Conservation (phyloP, 164 flowering plant genomes). For the Amborella trichopoda region DNA sequence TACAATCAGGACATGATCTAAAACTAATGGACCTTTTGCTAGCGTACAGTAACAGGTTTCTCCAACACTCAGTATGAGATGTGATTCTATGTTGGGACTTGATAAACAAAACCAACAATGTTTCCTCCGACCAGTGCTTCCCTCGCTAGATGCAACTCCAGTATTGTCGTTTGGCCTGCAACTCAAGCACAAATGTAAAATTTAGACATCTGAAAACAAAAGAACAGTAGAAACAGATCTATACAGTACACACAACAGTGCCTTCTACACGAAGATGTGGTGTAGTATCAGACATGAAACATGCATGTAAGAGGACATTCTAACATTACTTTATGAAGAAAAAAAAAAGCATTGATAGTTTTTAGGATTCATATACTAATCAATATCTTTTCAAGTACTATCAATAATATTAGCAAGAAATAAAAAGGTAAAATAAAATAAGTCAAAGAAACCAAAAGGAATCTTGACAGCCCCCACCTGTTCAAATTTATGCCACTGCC, state of each 20-base stretch:
- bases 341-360: background rate
- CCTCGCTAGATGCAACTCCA: background rate
- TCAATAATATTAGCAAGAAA: too few species aligned
- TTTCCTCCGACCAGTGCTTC: background rate
- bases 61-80: constrained; percentile 67
- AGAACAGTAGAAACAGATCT: too few species aligned
- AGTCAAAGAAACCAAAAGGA: too few species aligned
- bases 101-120: constrained; percentile 95
- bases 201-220: too few species aligned
- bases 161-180: constrained; percentile 52
- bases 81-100: constrained; percentile 81
- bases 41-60: constrained; percentile 74
- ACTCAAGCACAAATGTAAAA: background rate
- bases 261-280: too few species aligned
- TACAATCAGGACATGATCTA: constrained; percentile 68
- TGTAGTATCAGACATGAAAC: background rate
- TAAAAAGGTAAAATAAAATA: too few species aligned
- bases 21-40: constrained; percentile 80
- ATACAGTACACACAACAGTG: too few species aligned
- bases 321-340: background rate
- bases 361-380: too few species aligned
- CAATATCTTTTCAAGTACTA: too few species aligned
- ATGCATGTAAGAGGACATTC: background rate
- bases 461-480: constrained; percentile 32
- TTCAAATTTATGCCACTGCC: constrained; percentile 22